Conservation (phyloP, 352 stramenopile species). For the Phytophthora pinifolia region DNA sequence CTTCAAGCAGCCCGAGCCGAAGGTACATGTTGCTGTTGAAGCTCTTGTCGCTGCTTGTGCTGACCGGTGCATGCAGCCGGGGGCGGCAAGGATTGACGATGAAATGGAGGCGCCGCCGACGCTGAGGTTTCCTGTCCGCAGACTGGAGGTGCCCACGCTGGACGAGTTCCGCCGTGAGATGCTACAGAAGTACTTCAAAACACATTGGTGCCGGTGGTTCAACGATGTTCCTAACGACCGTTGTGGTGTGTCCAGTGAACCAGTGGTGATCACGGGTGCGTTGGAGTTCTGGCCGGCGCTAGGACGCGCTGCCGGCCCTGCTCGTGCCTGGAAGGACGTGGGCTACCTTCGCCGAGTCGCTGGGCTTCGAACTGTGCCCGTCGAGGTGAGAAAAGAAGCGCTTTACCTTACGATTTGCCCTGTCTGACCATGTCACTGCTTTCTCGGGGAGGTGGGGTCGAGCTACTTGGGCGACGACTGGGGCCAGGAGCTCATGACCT, state of each 20-base stretch:
- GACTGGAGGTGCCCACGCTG: constrained; percentile 62
- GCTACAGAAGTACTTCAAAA: too few species aligned
- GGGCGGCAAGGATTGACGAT: constrained; percentile 7
- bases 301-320: constrained; percentile 27
- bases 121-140: constrained; percentile 40
- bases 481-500: constrained; percentile 76
- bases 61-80: constrained; percentile 13
- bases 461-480: constrained; percentile 83
- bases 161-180: constrained; percentile 61
- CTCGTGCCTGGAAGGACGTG: constrained; percentile 57
- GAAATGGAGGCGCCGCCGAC: constrained; percentile 8
- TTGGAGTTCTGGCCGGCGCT: constrained; percentile 87
- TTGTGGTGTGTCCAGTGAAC: constrained; percentile 33
- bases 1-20: constrained; percentile 19
- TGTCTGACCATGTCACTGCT: not conserved
- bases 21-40: constrained; percentile 17
- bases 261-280: constrained; percentile 71
- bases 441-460: constrained; percentile 52
- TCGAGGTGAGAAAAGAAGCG: constrained; percentile 53
- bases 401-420: not conserved
- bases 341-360: constrained; percentile 75
- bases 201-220: too few species aligned
- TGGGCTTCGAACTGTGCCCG: constrained; percentile 69
- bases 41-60: constrained; percentile 6
- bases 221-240: not conserved